Evolutionary conservation across 345 rosid species (phyloP), one percentile per base, ranked within the genome.

Genomic region (Triadica sebifera): DNA sequence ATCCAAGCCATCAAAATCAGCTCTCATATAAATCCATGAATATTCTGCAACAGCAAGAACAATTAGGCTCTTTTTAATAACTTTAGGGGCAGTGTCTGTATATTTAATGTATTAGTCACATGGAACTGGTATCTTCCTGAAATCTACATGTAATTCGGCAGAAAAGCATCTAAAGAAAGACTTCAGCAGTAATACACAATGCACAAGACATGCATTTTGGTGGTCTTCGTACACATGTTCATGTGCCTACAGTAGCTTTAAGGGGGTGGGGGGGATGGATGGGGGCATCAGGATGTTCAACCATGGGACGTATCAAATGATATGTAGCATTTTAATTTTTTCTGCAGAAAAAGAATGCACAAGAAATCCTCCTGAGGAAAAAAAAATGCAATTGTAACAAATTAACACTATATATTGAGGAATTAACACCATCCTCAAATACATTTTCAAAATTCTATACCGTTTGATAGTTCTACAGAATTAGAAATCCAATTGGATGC

Each of bases 11-110:
- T 95, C 99, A 9, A 89, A 76, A 83, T 93, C 99, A 17, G 95
- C 98, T 77, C 97, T 89, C 98, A 95, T 93, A 78, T 84, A 95
- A 4, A 88, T 83, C 93, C 96, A 95, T 79, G 84, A 87, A 79
- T 95, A 95, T 70, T 89, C 98, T 93, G 90, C 52, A 78, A 13
- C 68, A 19, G 16, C 6, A 45, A 38, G 6, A 61, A 4, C 16
- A n/a, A 3, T 56, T 12, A 43, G 3, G 12, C 34, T 12, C 12
- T 34, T 22, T 57, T 57, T 22, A 57, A 57, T 55, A 15, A 55
- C 24, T 55, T 29, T 29, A 29, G 2, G 34, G 34, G 34, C 34
- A 29, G n/a, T 29, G 34, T 29, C 34, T 29, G 2, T 19, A 70
- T 45, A 67, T 61, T 58, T 52, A 43, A 62, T 43, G 8, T 12